These are phyloP conservation scores for Coniochaeta sp. DNA, from an alignment of 2,329 filamentous ascomycete species.

Conservation along the genomic window DNA sequence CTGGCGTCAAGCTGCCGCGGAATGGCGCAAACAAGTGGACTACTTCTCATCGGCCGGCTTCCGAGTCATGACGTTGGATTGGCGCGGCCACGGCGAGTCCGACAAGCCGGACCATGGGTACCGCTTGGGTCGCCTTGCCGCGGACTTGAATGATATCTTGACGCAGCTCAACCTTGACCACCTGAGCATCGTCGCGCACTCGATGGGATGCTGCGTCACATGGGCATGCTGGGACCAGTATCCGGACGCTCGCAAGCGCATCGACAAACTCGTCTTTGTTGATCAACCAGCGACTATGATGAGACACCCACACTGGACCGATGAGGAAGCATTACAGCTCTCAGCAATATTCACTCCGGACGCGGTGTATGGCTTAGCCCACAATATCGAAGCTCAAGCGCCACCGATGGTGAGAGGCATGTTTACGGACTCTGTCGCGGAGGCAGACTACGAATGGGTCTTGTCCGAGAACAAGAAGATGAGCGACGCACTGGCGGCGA, in stretches of 20 bases:
- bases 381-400: constrained; percentile 10
- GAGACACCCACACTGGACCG: constrained; percentile 19
- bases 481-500: constrained; percentile 14
- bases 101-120: constrained; percentile 23
- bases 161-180: constrained; percentile 19
- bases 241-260: constrained; percentile 12
- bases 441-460: constrained; percentile 18
- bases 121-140: constrained; percentile 19
- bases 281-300: constrained; percentile 20
- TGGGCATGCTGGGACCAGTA: constrained; percentile 26
- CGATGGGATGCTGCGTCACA: constrained; percentile 23
- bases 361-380: constrained; percentile 10
- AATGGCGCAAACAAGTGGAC: constrained; percentile 22
- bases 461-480: constrained; percentile 17
- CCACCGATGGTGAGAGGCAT: constrained; percentile 13
- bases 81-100: constrained; percentile 25
- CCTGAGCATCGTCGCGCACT: constrained; percentile 24
- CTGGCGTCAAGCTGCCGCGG: constrained; percentile 22
- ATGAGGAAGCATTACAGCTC: constrained; percentile 11
- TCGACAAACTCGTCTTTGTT: constrained; percentile 20
- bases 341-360: constrained; percentile 14
- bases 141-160: constrained; percentile 20
- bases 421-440: constrained; percentile 14
- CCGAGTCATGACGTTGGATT: constrained; percentile 23
- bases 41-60: constrained; percentile 18